phyloP scores from a whole-genome alignment of 2,329 filamentous ascomycete genomes.

The Cladobotryum mycophilum region DNA sequence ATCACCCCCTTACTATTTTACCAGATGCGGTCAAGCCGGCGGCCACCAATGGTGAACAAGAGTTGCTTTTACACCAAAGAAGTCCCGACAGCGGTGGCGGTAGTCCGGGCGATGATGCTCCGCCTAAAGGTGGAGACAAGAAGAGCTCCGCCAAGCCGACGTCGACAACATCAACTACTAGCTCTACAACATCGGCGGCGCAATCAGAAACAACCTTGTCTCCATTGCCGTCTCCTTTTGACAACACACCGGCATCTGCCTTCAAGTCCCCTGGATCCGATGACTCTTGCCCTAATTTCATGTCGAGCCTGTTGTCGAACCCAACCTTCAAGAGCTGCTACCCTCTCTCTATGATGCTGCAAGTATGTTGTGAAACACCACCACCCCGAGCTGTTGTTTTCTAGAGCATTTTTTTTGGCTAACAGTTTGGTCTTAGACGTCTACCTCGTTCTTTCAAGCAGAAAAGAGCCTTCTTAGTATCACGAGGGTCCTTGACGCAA shows the following conservation, averaged over 20 bases:
- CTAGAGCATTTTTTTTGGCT: conserved; percentile 11
- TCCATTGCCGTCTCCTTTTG: conserved; percentile 60
- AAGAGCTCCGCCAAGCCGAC: conserved; percentile 1
- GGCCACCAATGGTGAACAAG: background rate
- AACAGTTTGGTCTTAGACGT: conserved; percentile 51
- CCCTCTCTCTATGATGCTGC: conserved; percentile 76
- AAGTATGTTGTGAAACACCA: conserved; percentile 45
- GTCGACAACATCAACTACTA: background rate
- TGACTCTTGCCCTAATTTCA: conserved; percentile 57
- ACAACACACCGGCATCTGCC: conserved; percentile 56
- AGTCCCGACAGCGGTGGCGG: background rate
- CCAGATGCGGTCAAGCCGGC: background rate
- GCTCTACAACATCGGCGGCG: background rate
- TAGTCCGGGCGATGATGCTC: background rate
- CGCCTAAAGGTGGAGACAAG: conserved; percentile 12
- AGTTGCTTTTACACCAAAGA: background rate
- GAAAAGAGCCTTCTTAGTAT: conserved; percentile 65
- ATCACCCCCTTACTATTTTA: background rate
- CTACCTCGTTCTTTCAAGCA: conserved; percentile 75
- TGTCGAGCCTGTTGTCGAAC: conserved; percentile 60
- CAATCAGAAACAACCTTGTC: background rate
- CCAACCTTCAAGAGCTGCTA: conserved; percentile 66
- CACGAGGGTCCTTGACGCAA: conserved; percentile 69
- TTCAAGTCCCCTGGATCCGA: conserved; percentile 47
- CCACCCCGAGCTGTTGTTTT: background rate